A percentile compares a stretch with the other conserved stretches of the same genome.
Conservation (phyloP, 2,329 filamentous ascomycete genomes). For the Pseudogymnoascus sp. region DNA sequence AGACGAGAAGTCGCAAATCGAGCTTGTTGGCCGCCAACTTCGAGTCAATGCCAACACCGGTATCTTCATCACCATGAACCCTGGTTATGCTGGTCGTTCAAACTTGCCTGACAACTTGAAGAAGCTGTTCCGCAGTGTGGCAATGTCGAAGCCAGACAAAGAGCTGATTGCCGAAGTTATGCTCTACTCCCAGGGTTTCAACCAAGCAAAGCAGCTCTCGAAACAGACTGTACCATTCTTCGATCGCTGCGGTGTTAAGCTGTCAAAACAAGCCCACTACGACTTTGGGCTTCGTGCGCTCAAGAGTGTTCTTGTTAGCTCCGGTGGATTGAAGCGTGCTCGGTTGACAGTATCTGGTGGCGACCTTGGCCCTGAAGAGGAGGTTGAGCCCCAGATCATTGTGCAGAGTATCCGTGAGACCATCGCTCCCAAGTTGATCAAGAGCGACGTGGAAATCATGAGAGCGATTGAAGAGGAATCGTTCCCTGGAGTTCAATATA, state of each 20-base stretch:
- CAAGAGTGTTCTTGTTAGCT: conserved; percentile 98
- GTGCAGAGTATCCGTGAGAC: conserved; percentile 98
- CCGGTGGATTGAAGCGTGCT: conserved; percentile 85
- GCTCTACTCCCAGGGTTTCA: conserved; percentile 99
- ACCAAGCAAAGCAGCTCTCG: conserved; percentile 85
- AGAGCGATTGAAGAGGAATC: conserved; percentile 70
- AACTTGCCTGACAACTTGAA: conserved; percentile 98
- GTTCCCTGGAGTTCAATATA: conserved; percentile 89
- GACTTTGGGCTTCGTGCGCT: conserved; percentile 96
- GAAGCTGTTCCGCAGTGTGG: conserved; percentile 97
- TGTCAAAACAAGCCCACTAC: conserved; percentile 97
- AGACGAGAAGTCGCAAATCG: conserved; percentile 81
- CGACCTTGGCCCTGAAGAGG: conserved; percentile 54
- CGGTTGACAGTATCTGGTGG: conserved; percentile 54
- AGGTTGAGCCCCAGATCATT: conserved; percentile 92
- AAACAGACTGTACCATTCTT: conserved; percentile 98
- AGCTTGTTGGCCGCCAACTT: conserved; percentile 84
- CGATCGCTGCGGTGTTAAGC: conserved; percentile 68
- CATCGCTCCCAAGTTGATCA: conserved; percentile 94
- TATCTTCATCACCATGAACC: conserved; percentile 99
- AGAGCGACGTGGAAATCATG: conserved; percentile 85
- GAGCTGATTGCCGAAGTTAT: conserved; percentile 99
- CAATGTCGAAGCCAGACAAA: conserved; percentile 99
- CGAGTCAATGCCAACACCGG: conserved; percentile 88
- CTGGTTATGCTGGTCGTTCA: conserved; percentile 94